Conservation (phyloP, 495 filamentous ascomycete genomes). For the Tetracladium setigerum region DNA sequence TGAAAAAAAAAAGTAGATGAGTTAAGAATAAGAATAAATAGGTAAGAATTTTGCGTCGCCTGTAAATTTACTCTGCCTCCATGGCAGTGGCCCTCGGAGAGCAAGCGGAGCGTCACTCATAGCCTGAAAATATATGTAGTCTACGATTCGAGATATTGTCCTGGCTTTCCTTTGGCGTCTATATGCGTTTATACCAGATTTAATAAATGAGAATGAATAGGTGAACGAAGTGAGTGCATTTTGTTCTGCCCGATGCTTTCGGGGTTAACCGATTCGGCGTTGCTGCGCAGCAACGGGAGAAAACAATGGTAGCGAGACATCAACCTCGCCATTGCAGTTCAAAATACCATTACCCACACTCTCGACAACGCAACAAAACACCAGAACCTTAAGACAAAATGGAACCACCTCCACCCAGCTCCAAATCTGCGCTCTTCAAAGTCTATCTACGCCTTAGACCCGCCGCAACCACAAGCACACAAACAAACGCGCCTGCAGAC, state of each 20-base stretch:
- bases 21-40: neutral
- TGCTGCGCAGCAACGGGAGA: conserved; percentile 1
- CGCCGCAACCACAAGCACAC: conserved; percentile 33
- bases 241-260: too few relatives aligned
- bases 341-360: neutral
- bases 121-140: too few relatives aligned
- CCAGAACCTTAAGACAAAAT: conserved; percentile 6
- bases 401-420: conserved; percentile 9
- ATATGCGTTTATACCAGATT: neutral
- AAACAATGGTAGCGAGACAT: neutral
- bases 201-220: neutral
- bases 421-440: conserved; percentile 60
- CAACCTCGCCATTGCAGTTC: neutral
- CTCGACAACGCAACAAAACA: conserved; percentile 1
- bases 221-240: neutral
- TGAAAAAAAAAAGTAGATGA: neutral
- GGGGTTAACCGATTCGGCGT: too few relatives aligned
- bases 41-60: too few relatives aligned
- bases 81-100: too few relatives aligned
- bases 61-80: too few relatives aligned
- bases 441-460: conserved; percentile 89
- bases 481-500: conserved; percentile 36
- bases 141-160: too few relatives aligned
- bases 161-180: too few relatives aligned
- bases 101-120: too few relatives aligned